Base-by-base conservation (phyloP, 176 grass and related monocot species). In the Cenchrus purpureus region DNA sequence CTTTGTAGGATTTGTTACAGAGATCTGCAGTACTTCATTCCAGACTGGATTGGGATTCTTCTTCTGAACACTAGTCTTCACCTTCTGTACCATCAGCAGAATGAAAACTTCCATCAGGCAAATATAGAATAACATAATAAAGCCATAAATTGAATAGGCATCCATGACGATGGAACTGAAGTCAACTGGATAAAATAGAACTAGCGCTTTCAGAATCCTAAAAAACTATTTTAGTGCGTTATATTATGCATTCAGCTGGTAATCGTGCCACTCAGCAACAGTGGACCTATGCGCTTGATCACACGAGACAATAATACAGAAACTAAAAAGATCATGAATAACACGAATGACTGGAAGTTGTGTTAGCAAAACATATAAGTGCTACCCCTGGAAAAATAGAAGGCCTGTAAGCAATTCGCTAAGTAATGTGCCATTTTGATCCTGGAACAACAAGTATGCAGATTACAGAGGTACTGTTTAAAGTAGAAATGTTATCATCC, bases 1-100 rank as follows among this genome's bases (percentile, higher is more conserved):
- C 54, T 88, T 63, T 28, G 79, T 84, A 79, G 87, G 79, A 84
- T 93, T 73, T 84, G 91, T 86, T 42, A 98, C 64, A 4, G 91
- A 82, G 9, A 98, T 87, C 58, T 90, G 82, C 49, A 98, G 68
- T 37, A 91, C 89, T 82, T 98, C 95, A 82, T 98, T 93, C 90
- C 92, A 98, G 46, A 91, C 72, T 42, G 95, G 95, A 85, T 95
- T 93, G 17, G 76, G 50, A 71, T 86, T 89, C 55, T 93, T 95
- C 89, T 98, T 91, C 84, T 91, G 92, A 19, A 98, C 95, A 79
- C 85, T 85, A 63, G 88, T 95, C 84, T 95, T 95, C 85, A 93
- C 69, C 83, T 90, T 98, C 92, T 98, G 73, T 69, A 61, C 2
- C 53, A 72, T 60, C 44, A 65, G 34, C 5, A 88, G 80, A 78